Evolutionary conservation across 208 protist genomes (phyloP).

Genomic region (Leishmania gerbilli): DNA sequence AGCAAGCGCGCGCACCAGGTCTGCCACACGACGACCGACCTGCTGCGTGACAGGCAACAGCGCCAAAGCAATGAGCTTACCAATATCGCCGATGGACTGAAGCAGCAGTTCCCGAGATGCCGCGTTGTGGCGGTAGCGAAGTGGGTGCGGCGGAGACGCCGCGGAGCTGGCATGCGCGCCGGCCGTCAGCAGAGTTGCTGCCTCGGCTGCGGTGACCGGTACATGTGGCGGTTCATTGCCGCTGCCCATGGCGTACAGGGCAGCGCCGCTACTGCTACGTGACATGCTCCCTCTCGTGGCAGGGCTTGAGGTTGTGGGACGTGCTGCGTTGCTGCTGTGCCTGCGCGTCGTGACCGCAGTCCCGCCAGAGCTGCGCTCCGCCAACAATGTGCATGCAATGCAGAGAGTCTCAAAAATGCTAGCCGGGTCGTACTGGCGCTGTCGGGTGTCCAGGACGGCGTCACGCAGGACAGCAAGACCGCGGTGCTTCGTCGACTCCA

Average conservation of each 20-base stretch:
- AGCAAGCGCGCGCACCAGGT: slow-evolving; percentile 49
- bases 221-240: not conserved
- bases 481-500: slow-evolving; percentile 55
- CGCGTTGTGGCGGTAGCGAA: slow-evolving; percentile 32
- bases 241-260: not conserved
- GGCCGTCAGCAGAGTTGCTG: not conserved
- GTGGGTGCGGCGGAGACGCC: not conserved
- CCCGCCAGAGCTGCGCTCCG: slow-evolving; percentile 15
- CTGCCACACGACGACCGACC: slow-evolving; percentile 47
- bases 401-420: slow-evolving; percentile 64
- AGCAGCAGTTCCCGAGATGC: slow-evolving; percentile 44
- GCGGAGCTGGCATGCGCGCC: not conserved
- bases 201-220: not conserved
- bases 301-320: not conserved
- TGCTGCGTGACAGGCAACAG: slow-evolving; percentile 53
- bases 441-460: slow-evolving; percentile 46
- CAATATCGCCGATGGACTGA: slow-evolving; percentile 66
- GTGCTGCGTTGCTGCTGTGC: not conserved
- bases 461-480: slow-evolving; percentile 51
- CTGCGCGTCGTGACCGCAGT: not conserved
- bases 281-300: not conserved
- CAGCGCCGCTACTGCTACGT: not conserved
- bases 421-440: slow-evolving; percentile 41
- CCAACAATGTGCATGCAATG: slow-evolving; percentile 47
- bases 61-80: slow-evolving; percentile 66